Base-by-base conservation (phyloP, 306 rosid genomes). In the Lathyrus tuberosus region DNA sequence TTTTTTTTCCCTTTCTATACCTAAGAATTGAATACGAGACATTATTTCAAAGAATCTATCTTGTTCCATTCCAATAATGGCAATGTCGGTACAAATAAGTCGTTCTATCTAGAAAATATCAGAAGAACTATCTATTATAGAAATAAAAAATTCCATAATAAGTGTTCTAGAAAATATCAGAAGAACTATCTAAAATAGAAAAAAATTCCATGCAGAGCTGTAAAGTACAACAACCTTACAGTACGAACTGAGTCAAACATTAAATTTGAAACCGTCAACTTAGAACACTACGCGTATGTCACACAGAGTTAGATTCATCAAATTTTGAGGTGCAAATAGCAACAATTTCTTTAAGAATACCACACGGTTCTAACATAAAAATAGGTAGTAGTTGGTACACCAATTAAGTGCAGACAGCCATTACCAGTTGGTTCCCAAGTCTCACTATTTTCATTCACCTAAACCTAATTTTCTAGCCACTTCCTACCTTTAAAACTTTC, bases 321-420 rank as follows among this genome's bases (percentile, higher is more conserved):
- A n/a, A 35, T 41, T 37, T 24, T 44, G 35, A 67, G 53, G 14
- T 40, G 46, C 38, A 11, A 71, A 62, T 2, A 26, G n/a, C 15
- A 12, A 53, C 12, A 28, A 73, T 77, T 53, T 24, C 43, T 78
- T 79, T 60, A 31, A 33, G 59, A 53, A 53, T 66, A 12, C 65
- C 70, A 77, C 77, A 64, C 79, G 60, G 53, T 24, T 61, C 71
- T 49, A 73, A 65, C 62, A 77, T 52, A 72, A 59, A 67, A 78
- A 70, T 74, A 61, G 73, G 18, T 31, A 47, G 31, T 56, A 48
- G 78, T 71, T 76, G 78, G 63, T 57, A 57, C 73, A 65, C 78
- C 83, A 73, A 78, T 40, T 68, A 75, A 65, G 87, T 86, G 79
- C 86, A 80, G 80, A 76, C 79, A 80, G 76, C 92, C 78, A 84